Conservation (phyloP, 495 filamentous ascomycete species). For the Penicillium simplicissimum region DNA sequence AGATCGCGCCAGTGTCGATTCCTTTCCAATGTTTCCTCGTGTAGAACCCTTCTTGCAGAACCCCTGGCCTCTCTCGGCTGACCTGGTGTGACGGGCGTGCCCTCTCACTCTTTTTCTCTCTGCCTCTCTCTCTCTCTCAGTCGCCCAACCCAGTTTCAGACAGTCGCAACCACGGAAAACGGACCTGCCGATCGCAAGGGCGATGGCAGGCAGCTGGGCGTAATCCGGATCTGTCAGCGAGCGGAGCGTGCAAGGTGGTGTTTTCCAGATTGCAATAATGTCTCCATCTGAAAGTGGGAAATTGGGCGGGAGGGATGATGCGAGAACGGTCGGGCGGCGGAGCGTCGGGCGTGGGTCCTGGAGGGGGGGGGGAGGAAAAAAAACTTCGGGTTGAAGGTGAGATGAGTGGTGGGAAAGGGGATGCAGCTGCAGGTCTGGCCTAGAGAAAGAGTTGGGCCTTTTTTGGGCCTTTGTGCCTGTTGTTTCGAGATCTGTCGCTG, state of each 20-base stretch:
- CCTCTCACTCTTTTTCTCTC: background rate
- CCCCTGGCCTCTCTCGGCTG: background rate
- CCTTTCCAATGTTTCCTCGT: background rate
- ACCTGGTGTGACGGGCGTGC: background rate
- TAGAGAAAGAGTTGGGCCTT: background rate
- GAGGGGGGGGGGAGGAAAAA: constrained; percentile 3
- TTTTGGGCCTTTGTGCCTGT: constrained; percentile 4
- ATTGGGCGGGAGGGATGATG: constrained; percentile 16
- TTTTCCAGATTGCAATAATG: constrained; percentile 26
- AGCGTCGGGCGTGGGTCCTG: constrained; percentile 23
- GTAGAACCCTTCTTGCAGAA: background rate
- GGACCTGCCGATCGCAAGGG: constrained; percentile 35
- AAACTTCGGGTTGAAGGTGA: constrained; percentile 1
- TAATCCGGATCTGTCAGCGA: constrained; percentile 26
- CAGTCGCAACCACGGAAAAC: constrained; percentile 17
- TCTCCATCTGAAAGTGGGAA: constrained; percentile 36
- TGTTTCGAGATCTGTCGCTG: constrained; percentile 20
- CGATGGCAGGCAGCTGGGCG: constrained; percentile 27
- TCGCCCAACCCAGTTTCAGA: constrained; percentile 19
- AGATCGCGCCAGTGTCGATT: background rate
- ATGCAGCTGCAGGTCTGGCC: constrained; percentile 28
- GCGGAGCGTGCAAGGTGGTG: constrained; percentile 25
- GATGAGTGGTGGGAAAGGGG: constrained; percentile 24
- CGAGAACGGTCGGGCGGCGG: constrained; percentile 23
- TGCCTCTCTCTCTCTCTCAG: background rate